Evolutionary conservation across 768 basidiomycete species (phyloP).

Genomic region (Brasilioporus rufonigricans): DNA sequence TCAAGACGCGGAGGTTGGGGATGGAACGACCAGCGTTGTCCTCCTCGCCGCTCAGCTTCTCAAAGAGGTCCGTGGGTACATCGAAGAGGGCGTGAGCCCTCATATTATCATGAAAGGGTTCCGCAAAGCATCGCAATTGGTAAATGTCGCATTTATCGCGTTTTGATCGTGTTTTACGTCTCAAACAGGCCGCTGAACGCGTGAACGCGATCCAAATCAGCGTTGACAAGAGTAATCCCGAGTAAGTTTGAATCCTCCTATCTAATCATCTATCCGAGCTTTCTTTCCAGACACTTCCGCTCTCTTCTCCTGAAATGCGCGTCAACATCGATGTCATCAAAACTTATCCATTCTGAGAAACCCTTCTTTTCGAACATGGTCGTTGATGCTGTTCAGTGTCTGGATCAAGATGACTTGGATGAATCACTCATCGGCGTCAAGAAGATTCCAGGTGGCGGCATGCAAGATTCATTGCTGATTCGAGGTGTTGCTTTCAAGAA

Average conservation of each 20-base stretch:
- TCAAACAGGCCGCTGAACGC: conserved; percentile 71
- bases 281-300: conserved; percentile 71
- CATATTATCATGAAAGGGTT: conserved; percentile 98
- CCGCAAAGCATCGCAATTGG: conserved; percentile 81
- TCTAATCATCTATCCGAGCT: conserved; percentile 4
- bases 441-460: conserved; percentile 95
- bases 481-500: conserved; percentile 97
- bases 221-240: conserved; percentile 86
- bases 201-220: conserved; percentile 89
- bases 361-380: conserved; percentile 99
- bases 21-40: conserved; percentile 96
- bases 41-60: conserved; percentile 91
- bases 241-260: conserved; percentile 51
- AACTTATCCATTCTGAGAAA: conserved; percentile 97
- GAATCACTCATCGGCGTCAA: conserved; percentile 96
- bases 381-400: conserved; percentile 90
- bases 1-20: conserved; percentile 97
- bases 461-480: conserved; percentile 93
- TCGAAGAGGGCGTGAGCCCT: conserved; percentile 96
- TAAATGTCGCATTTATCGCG: conserved; percentile 36
- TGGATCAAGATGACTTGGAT: conserved; percentile 92
- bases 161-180: conserved; percentile 8
- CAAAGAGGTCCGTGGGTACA: conserved; percentile 86
- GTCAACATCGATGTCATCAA: conserved; percentile 99
- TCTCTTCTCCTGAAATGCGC: conserved; percentile 95